phyloP scores from a whole-genome alignment of 2,329 filamentous ascomycete genomes.

The Rhinocladiella similis region DNA sequence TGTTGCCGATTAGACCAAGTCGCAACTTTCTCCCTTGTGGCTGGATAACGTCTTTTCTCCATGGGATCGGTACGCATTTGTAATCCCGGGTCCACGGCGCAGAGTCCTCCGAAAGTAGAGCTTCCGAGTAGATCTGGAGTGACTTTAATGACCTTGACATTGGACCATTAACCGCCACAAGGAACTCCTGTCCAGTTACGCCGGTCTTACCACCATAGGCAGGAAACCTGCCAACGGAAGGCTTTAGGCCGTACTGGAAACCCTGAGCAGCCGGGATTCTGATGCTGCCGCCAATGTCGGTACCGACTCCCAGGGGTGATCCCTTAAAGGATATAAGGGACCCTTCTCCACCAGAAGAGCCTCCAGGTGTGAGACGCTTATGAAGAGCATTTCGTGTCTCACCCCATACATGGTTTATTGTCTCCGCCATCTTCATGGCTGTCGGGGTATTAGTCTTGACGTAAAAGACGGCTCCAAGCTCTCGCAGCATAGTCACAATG shows the following conservation, averaged over 20 bases:
- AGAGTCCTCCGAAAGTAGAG: constrained; percentile 34
- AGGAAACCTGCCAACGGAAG: constrained; percentile 41
- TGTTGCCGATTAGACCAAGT: constrained; percentile 38
- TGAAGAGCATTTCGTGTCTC: constrained; percentile 41
- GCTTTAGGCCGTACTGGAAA: constrained; percentile 41
- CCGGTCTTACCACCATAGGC: constrained; percentile 38
- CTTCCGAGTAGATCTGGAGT: constrained; percentile 38
- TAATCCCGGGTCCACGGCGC: constrained; percentile 40
- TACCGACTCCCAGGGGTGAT: constrained; percentile 37
- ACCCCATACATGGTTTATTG: constrained; percentile 44
- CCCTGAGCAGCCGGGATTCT: constrained; percentile 41
- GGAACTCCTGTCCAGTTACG: constrained; percentile 41
- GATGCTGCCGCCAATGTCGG: constrained; percentile 44
- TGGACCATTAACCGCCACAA: constrained; percentile 40
- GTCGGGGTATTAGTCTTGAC: constrained; percentile 56
- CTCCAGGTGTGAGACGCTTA: constrained; percentile 36
- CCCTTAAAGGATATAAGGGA: constrained; percentile 37
- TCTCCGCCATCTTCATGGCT: constrained; percentile 47
- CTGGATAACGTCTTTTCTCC: constrained; percentile 36
- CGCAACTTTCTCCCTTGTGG: constrained; percentile 38
- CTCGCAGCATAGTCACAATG: constrained; percentile 40
- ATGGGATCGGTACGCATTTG: constrained; percentile 40
- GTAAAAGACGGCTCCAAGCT: constrained; percentile 51
- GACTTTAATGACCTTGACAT: constrained; percentile 38
- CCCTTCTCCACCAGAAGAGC: constrained; percentile 39